Evolutionary conservation across 2,329 filamentous ascomycete species (phyloP), one percentile per base, ranked within the genome.

Genomic region (Penicillium corylophilum): DNA sequence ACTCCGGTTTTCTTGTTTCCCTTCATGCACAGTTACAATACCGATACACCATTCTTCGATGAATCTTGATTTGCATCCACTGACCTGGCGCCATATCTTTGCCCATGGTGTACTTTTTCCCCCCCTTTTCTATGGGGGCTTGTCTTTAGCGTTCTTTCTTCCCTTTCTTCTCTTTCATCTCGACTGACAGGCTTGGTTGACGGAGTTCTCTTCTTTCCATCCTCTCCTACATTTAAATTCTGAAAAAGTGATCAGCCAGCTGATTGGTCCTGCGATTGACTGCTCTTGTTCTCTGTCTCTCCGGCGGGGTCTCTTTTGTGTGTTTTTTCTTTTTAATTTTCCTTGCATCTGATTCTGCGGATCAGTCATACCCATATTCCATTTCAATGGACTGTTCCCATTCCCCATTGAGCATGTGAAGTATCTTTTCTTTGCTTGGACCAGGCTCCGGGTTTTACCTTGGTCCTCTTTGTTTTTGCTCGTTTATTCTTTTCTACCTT

Each of bases 131-230:
- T 40, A 40, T 57, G 51, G 56, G 62, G 63, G 56, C 57, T 59
- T 54, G 61, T 57, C 16, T 38, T 60, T 64, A 67, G 66, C 64
- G 61, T 65, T 64, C 50, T 64, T 59, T 56, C 40, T 54, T 56
- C 52, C 53, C 40, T 54, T 55, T 54, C 53, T 41, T 42, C 24
- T 58, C 46, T 56, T 31, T 54, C 53, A 40, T 62, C 46, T 57
- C 55, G 53, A 64, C 59, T 62, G 58, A 58, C 56, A 59, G 60
- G 59, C 48, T 59, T 63, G 61, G 57, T 64, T 65, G 64, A 62
- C 61, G 65, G 64, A 63, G 61, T 64, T 69, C 42, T 57, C 53
- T 59, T 54, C 44, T 31, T 38, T 20, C 18, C 16, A 38, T 38
- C 16, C 35, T 50, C 38, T 55, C 46, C 44, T 56, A 55, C 48